A percentile compares a stretch with the other conserved stretches of the same genome.
Conservation (phyloP, 768 basidiomycete species). For the Sporobolomyces phaffii region DNA sequence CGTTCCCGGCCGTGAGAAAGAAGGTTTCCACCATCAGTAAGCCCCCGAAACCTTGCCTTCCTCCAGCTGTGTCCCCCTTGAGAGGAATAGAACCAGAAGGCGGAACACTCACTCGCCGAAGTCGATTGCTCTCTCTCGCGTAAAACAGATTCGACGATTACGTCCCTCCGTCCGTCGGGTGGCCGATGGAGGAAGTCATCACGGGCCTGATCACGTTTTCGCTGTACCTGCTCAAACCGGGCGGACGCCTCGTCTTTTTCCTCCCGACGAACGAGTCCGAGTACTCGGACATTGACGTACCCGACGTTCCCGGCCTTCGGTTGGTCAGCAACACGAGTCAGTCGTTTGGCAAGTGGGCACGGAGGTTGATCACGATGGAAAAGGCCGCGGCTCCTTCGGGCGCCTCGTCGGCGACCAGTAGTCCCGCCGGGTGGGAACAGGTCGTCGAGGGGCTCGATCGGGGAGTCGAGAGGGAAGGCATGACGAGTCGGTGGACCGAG, state of each 20-base stretch:
- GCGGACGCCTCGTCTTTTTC: constrained; percentile 89
- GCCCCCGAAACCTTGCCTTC: no score
- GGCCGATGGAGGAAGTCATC: constrained; percentile 79
- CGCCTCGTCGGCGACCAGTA: no score
- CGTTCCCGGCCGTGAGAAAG: constrained; percentile 30
- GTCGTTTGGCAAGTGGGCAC: constrained; percentile 90
- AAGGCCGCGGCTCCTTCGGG: constrained; percentile 62
- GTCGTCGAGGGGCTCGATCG: constrained; percentile 52
- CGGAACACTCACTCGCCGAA: no score
- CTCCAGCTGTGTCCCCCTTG: neutral
- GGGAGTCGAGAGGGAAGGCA: constrained; percentile 50
- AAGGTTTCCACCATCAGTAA: constrained; percentile 44
- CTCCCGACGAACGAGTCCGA: constrained; percentile 72
- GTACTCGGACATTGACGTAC: constrained; percentile 79
- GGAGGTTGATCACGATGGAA: constrained; percentile 82
- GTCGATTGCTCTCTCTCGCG: no score
- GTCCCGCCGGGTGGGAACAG: constrained; percentile 20
- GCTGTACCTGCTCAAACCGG: constrained; percentile 74
- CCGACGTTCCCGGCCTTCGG: constrained; percentile 75
- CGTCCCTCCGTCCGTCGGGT: constrained; percentile 82
- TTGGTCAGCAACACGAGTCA: constrained; percentile 82
- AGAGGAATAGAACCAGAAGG: no score
- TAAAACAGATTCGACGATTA: constrained; percentile 54
- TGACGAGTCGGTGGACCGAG: constrained; percentile 34
- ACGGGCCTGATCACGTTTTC: constrained; percentile 73